A percentile compares a stretch with the other conserved stretches of the same genome.
Conservation (phyloP, 2,329 filamentous ascomycete genomes). For the Daldinia sp. region DNA sequence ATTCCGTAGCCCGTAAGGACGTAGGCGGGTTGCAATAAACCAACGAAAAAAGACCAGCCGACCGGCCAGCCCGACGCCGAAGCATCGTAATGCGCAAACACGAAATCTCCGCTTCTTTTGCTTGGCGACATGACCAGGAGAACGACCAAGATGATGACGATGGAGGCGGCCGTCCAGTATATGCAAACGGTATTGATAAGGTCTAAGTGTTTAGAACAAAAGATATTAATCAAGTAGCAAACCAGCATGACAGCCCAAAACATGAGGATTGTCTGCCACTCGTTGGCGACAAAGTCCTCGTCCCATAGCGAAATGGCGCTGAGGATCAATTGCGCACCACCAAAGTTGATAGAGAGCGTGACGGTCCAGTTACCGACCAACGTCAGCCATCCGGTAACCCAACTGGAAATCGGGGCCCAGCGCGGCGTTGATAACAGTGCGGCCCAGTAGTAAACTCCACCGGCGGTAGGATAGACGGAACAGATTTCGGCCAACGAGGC, state of each 20-base stretch:
- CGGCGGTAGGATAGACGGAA: conserved; percentile 72
- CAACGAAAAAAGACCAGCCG: conserved; percentile 78
- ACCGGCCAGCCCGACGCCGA: conserved; percentile 70
- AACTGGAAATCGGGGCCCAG: conserved; percentile 72
- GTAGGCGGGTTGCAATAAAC: conserved; percentile 71
- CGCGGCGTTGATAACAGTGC: conserved; percentile 71
- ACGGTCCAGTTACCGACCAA: conserved; percentile 78
- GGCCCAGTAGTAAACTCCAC: conserved; percentile 76
- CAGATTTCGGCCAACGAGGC: conserved; percentile 74
- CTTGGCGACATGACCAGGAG: conserved; percentile 68
- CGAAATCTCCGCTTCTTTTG: conserved; percentile 67
- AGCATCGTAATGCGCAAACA: conserved; percentile 74
- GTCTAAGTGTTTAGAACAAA: conserved; percentile 66
- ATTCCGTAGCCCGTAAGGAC: conserved; percentile 73
- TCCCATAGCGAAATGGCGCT: conserved; percentile 74
- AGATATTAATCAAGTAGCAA: conserved; percentile 71
- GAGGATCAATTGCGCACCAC: conserved; percentile 70
- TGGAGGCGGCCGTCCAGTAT: conserved; percentile 72
- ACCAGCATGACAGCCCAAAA: conserved; percentile 77
- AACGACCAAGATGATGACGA: conserved; percentile 60
- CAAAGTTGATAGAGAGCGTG: conserved; percentile 72
- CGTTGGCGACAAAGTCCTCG: conserved; percentile 72
- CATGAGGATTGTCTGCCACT: conserved; percentile 74
- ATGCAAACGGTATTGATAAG: conserved; percentile 78
- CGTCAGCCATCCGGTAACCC: conserved; percentile 76